Percentiles rank a stretch among this genome's conserved stretches.
These are phyloP conservation scores for Solanum paucissectum DNA, from an alignment of 257 asterid species.

Conservation along the genomic window DNA sequence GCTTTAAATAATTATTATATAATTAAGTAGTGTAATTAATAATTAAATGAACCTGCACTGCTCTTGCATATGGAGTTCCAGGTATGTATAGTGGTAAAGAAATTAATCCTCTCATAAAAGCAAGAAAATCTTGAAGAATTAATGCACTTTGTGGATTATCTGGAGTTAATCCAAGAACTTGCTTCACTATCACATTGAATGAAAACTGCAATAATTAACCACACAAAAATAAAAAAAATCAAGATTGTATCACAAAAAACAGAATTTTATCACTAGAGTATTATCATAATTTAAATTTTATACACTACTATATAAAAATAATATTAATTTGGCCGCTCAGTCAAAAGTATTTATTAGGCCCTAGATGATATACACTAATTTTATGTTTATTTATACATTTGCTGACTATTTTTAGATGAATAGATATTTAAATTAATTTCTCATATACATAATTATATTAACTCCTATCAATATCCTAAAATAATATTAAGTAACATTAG, in stretches of 20 bases:
- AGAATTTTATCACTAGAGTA: background rate
- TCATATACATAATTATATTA: background rate
- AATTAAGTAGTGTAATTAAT: background rate
- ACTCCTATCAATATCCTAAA: background rate
- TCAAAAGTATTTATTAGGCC: background rate
- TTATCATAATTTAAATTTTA: background rate
- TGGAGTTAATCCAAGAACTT: constrained; percentile 54
- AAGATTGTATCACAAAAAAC: background rate
- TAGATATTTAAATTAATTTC: background rate
- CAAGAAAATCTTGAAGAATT: constrained; percentile 50
- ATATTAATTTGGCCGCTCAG: background rate
- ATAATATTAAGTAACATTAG: background rate
- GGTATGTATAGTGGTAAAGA: constrained; percentile 62
- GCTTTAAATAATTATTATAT: background rate
- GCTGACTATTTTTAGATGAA: background rate
- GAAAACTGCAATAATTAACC: constrained; percentile 34
- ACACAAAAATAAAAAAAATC: background rate
- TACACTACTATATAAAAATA: no score
- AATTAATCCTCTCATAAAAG: constrained; percentile 57
- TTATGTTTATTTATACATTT: background rate
- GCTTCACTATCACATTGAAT: constrained; percentile 76
- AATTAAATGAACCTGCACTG: constrained; percentile 47
- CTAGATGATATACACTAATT: background rate
- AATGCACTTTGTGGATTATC: constrained; percentile 50
- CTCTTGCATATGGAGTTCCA: constrained; percentile 72